Evolutionary conservation across 768 basidiomycete species (phyloP).

Genomic region (Russula sp.): DNA sequence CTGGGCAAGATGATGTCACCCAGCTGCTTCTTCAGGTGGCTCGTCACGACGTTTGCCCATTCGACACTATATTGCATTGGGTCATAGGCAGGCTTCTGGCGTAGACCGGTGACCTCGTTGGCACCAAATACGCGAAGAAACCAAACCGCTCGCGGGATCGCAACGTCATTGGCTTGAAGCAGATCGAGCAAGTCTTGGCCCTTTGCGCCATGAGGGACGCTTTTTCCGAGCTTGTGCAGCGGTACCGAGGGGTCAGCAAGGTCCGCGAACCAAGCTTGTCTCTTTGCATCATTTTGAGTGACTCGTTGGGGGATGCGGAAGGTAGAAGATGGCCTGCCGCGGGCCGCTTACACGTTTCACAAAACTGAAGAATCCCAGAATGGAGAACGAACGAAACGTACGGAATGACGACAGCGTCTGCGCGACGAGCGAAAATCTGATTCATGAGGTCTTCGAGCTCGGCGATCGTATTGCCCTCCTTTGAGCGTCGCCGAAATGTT

Average conservation of each 20-base stretch:
- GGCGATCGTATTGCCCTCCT: conserved; percentile 43
- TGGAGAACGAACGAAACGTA: conserved; percentile 32
- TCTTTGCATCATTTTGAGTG: conserved; percentile 70
- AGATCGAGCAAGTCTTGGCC: conserved; percentile 79
- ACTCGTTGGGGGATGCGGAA: conserved; percentile 81
- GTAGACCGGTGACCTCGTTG: conserved; percentile 73
- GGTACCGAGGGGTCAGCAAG: conserved; percentile 77
- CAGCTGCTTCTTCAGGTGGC: conserved; percentile 78
- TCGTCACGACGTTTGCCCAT: conserved; percentile 75
- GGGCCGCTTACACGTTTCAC: background rate
- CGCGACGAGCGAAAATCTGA: conserved; percentile 60
- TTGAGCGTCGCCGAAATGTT: conserved; percentile 43
- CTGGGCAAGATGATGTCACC: conserved; percentile 73
- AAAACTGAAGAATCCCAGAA: background rate
- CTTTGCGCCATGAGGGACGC: conserved; percentile 80
- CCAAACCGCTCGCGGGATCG: conserved; percentile 79
- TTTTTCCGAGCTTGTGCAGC: conserved; percentile 73
- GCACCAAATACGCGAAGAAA: conserved; percentile 81
- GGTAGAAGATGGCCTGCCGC: conserved; percentile 48
- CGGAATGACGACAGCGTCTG: conserved; percentile 54
- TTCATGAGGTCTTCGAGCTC: conserved; percentile 71
- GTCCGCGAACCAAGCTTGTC: conserved; percentile 78
- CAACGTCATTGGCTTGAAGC: conserved; percentile 67
- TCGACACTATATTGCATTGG: conserved; percentile 79
- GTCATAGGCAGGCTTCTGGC: conserved; percentile 74